These are phyloP conservation scores for Euphrasia arctica DNA, from an alignment of 305 asterid genomes.

Conservation along the genomic window DNA sequence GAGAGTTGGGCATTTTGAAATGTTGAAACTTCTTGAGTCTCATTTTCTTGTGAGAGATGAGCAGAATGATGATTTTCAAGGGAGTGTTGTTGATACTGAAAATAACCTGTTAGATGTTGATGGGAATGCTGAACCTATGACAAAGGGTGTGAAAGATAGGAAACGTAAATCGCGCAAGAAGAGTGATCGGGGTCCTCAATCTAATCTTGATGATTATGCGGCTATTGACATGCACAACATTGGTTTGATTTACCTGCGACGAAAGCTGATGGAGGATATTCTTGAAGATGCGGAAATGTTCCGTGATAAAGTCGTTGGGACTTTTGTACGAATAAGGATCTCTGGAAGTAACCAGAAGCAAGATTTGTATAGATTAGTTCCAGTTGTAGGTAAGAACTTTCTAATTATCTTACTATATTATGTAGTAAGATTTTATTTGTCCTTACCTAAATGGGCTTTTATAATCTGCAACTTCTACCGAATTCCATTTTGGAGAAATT, in stretches of 20 bases:
- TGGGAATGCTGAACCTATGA: constrained; percentile 48
- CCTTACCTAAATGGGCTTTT: background rate
- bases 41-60: constrained; percentile 83
- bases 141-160: constrained; percentile 65
- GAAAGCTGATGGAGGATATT: constrained; percentile 97
- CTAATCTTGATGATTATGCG: constrained; percentile 95
- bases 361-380: constrained; percentile 95
- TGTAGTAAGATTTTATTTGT: constrained; percentile 18
- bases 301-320: constrained; percentile 75
- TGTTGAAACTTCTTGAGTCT: constrained; percentile 97
- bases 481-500: background rate
- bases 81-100: constrained; percentile 92
- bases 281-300: constrained; percentile 84
- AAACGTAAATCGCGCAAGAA: constrained; percentile 79
- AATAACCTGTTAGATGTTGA: constrained; percentile 62
- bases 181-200: constrained; percentile 64
- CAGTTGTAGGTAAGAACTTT: constrained; percentile 75
- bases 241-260: constrained; percentile 74
- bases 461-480: background rate
- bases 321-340: constrained; percentile 94
- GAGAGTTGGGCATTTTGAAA: constrained; percentile 98
- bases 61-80: constrained; percentile 81
- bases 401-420: constrained; percentile 18
- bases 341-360: constrained; percentile 89
- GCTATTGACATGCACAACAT: constrained; percentile 95